Conservation (phyloP, 2,329 filamentous ascomycete species). For the Clonostachys rosea region DNA sequence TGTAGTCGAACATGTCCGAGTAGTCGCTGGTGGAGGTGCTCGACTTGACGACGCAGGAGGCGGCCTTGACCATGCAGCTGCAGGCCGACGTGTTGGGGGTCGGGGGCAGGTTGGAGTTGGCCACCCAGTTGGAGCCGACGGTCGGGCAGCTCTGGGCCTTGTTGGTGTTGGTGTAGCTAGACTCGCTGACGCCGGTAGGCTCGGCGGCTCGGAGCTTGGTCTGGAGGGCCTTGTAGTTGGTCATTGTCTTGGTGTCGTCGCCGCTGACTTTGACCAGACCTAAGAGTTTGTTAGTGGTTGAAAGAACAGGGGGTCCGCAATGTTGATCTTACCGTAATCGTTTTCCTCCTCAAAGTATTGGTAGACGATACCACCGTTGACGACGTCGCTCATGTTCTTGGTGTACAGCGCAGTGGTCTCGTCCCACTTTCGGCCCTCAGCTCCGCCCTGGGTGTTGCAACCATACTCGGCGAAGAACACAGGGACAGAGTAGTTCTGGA, state of each 20-base stretch:
- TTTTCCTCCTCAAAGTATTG: conserved; percentile 95
- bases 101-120: conserved; percentile 67
- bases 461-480: conserved; percentile 99
- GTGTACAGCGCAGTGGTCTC: conserved; percentile 83
- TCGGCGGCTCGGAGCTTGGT: conserved; percentile 63
- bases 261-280: conserved; percentile 58
- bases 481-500: conserved; percentile 82
- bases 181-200: conserved; percentile 61
- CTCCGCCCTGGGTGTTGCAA: conserved; percentile 67
- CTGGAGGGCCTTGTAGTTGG: conserved; percentile 72
- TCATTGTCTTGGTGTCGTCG: conserved; percentile 57
- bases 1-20: conserved; percentile 65
- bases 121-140: conserved; percentile 59
- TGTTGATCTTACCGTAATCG: conserved; percentile 59
- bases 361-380: conserved; percentile 97
- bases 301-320: too few species aligned
- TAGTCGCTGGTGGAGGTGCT: conserved; percentile 54
- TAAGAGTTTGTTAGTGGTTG: too few species aligned
- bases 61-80: conserved; percentile 74
- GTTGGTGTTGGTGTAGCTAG: conserved; percentile 56
- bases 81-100: conserved; percentile 76
- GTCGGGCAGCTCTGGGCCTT: conserved; percentile 56
- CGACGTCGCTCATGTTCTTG: conserved; percentile 75
- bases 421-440: conserved; percentile 70
- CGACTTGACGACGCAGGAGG: conserved; percentile 61